Percentiles rank a stretch among this genome's conserved stretches.
Conservation (phyloP, 2,329 filamentous ascomycete genomes). For the Ciborinia camelliae region DNA sequence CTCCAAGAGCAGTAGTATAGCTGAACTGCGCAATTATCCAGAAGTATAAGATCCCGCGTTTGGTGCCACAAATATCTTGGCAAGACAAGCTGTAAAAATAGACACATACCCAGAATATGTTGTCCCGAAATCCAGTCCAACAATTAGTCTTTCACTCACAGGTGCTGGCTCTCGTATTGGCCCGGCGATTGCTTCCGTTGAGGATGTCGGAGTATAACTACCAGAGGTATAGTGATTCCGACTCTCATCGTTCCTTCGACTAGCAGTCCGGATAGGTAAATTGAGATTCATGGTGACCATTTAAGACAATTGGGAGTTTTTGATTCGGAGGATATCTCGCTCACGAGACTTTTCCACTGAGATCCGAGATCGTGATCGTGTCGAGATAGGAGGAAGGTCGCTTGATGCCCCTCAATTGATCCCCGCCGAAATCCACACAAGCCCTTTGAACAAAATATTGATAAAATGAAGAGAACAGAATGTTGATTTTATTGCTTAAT, state of each 20-base stretch:
- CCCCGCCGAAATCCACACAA: background rate
- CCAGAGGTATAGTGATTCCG: conserved; percentile 31
- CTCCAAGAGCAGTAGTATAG: background rate
- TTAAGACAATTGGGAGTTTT: background rate
- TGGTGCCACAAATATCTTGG: conserved; percentile 5
- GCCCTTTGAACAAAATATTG: background rate
- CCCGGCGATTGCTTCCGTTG: conserved; percentile 60
- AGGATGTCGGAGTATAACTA: conserved; percentile 51
- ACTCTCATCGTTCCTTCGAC: conserved; percentile 36
- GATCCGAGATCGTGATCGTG: background rate
- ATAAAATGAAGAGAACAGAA: background rate
- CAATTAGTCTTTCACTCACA: conserved; percentile 63
- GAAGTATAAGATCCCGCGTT: background rate
- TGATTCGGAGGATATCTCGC: conserved; percentile 15
- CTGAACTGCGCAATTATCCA: background rate
- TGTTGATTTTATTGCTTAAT: background rate
- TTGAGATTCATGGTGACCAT: conserved; percentile 36
- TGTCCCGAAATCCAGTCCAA: conserved; percentile 81
- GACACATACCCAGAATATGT: conserved; percentile 65
- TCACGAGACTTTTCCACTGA: conserved; percentile 14
- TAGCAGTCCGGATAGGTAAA: conserved; percentile 34
- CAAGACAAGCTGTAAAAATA: conserved; percentile 5
- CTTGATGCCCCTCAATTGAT: conserved; percentile 11
- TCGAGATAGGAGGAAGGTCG: conserved; percentile 9
- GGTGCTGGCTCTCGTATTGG: conserved; percentile 53